Conservation (phyloP, 352 stramenopile species). For the Pythium rishiriense region DNA sequence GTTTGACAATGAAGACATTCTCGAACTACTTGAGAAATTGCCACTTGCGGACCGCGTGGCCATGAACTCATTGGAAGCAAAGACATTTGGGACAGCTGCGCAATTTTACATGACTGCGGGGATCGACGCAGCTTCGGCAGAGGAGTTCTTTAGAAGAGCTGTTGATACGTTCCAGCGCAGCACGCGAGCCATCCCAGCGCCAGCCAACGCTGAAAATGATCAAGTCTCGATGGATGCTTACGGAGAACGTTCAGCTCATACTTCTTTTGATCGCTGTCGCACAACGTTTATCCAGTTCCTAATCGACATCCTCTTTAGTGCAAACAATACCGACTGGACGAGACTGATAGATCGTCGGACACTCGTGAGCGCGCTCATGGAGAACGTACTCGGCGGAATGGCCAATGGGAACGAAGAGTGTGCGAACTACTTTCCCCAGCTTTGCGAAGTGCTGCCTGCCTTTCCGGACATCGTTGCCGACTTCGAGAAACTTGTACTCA, state of each 20-base stretch:
- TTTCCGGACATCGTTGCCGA: constrained; percentile 47
- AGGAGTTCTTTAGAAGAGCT: constrained; percentile 59
- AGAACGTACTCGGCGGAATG: constrained; percentile 75
- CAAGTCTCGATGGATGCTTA: not conserved
- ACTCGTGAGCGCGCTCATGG: constrained; percentile 45
- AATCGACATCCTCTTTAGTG: constrained; percentile 56
- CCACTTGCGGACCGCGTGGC: constrained; percentile 41
- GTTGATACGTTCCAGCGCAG: constrained; percentile 65
- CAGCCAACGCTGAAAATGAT: not conserved
- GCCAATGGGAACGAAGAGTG: constrained; percentile 56
- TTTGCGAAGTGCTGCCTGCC: constrained; percentile 60
- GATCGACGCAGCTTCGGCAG: constrained; percentile 38
- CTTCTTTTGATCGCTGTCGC: constrained; percentile 41
- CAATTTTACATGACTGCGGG: constrained; percentile 57
- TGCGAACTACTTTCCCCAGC: constrained; percentile 72
- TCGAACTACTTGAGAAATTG: constrained; percentile 62
- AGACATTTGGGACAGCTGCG: constrained; percentile 61
- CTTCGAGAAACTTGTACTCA: constrained; percentile 48
- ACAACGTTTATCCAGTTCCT: constrained; percentile 76
- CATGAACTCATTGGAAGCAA: constrained; percentile 65
- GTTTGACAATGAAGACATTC: constrained; percentile 82
- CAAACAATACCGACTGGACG: constrained; percentile 35
- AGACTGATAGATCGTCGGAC: constrained; percentile 40
- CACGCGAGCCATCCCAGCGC: constrained; percentile 7
- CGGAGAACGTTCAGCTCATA: not conserved